A percentile compares a stretch with the other conserved stretches of the same genome.
phyloP scores from a whole-genome alignment of 202 grass and related monocot species.

The Panicum hallii region DNA sequence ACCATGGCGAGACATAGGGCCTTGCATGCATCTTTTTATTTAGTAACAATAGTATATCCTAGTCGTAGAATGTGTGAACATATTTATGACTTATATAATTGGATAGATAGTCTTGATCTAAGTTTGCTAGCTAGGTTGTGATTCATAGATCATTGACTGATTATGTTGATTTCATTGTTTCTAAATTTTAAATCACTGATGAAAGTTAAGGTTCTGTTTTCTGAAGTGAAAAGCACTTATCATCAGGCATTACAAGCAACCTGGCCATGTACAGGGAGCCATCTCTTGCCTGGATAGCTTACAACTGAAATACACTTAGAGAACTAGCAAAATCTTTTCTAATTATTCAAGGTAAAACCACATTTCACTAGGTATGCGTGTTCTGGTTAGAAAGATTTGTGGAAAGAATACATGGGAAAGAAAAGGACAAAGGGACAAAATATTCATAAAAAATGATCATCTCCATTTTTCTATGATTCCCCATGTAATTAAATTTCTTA shows the following conservation, averaged over 20 bases:
- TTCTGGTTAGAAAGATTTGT: background rate
- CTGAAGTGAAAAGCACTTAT: background rate
- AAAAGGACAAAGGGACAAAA: background rate
- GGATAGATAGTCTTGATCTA: background rate
- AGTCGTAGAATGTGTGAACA: background rate
- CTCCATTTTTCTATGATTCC: background rate
- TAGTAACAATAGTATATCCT: background rate
- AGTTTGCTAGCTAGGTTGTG: slow-evolving; percentile 6
- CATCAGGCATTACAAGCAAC: slow-evolving; percentile 2
- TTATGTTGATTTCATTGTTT: background rate
- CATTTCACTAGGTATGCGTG: background rate
- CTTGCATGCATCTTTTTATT: background rate
- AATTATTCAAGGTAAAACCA: background rate
- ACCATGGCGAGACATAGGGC: background rate
- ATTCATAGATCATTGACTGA: background rate
- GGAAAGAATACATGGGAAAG: background rate
- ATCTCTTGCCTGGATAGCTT: background rate
- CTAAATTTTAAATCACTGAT: background rate
- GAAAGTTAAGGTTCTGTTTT: slow-evolving; percentile 1
- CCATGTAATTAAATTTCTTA: background rate
- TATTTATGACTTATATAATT: slow-evolving; percentile 13
- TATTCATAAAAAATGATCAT: background rate
- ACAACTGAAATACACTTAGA: background rate
- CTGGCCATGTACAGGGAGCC: background rate
- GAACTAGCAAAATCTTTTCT: slow-evolving; percentile 2